Conservation (phyloP, 352 stramenopile species). For the Globisporangium cederbergense region DNA sequence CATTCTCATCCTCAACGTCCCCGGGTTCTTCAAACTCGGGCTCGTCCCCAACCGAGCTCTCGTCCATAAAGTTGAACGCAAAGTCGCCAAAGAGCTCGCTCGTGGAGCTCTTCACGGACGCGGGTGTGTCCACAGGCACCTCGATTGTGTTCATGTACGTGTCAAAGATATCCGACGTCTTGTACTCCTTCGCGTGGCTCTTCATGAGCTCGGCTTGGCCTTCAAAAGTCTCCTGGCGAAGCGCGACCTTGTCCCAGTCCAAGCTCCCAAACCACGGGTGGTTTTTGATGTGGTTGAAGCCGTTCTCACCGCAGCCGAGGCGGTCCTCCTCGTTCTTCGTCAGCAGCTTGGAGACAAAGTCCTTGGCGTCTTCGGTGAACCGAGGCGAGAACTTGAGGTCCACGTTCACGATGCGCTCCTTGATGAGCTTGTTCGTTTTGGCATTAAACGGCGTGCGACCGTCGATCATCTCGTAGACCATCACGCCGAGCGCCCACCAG, state of each 20-base stretch:
- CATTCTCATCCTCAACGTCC: slow-evolving; percentile 28
- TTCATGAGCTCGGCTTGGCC: slow-evolving; percentile 77
- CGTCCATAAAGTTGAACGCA: slow-evolving; percentile 82
- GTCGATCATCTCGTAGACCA: slow-evolving; percentile 90
- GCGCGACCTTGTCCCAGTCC: slow-evolving; percentile 79
- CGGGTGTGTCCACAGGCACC: slow-evolving; percentile 78
- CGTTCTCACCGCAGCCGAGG: slow-evolving; percentile 89
- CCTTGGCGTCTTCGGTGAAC: slow-evolving; percentile 80
- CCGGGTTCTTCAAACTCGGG: slow-evolving; percentile 11
- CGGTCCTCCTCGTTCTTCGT: slow-evolving; percentile 91
- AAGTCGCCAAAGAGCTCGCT: slow-evolving; percentile 81
- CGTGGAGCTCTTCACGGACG: slow-evolving; percentile 66
- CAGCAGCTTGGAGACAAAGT: slow-evolving; percentile 87
- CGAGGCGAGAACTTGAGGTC: slow-evolving; percentile 79
- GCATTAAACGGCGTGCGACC: slow-evolving; percentile 85
- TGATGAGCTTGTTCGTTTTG: slow-evolving; percentile 84
- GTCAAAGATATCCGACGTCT: slow-evolving; percentile 77
- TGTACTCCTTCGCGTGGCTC: slow-evolving; percentile 78
- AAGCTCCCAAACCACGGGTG: slow-evolving; percentile 88
- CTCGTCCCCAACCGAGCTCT: slow-evolving; percentile 27
- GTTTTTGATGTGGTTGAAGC: slow-evolving; percentile 84
- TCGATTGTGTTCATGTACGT: slow-evolving; percentile 88
- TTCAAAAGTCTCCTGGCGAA: slow-evolving; percentile 57
- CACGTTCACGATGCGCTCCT: slow-evolving; percentile 81
- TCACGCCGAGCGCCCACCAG: slow-evolving; percentile 29